phyloP scores from a whole-genome alignment of 306 rosid species.

The Castanea mollissima region DNA sequence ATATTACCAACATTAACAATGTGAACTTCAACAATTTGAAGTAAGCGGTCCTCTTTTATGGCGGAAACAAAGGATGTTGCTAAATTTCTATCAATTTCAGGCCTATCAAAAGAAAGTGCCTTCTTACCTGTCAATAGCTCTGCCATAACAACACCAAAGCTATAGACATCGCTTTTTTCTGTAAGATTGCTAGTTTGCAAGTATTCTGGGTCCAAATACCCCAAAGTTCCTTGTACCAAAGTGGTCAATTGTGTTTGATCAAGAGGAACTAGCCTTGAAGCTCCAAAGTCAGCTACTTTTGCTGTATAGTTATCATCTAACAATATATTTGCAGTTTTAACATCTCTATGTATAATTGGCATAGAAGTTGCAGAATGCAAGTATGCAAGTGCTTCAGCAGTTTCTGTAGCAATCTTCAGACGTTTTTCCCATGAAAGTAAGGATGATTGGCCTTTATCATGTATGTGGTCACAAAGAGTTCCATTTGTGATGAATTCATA shows the following conservation, averaged over 20 bases:
- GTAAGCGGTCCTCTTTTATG: slow-evolving; percentile 17
- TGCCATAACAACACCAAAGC: slow-evolving; percentile 42
- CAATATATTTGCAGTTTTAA: slow-evolving; percentile 44
- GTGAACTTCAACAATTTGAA: slow-evolving; percentile 26
- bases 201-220: slow-evolving; percentile 45
- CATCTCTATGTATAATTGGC: slow-evolving; percentile 53
- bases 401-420: slow-evolving; percentile 30
- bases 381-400: slow-evolving; percentile 37
- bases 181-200: slow-evolving; percentile 28
- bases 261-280: slow-evolving; percentile 38
- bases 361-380: slow-evolving; percentile 34
- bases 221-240: slow-evolving; percentile 51
- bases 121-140: slow-evolving; percentile 39
- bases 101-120: slow-evolving; percentile 15
- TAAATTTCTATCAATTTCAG: slow-evolving; percentile 22
- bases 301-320: slow-evolving; percentile 26
- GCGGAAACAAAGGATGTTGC: slow-evolving; percentile 22
- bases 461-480: slow-evolving; percentile 31
- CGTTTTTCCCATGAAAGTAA: slow-evolving; percentile 30
- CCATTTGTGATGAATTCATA: slow-evolving; percentile 42
- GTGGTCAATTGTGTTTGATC: slow-evolving; percentile 36
- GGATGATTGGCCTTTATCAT: background rate
- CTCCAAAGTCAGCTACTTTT: slow-evolving; percentile 49
- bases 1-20: slow-evolving; percentile 14
- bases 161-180: slow-evolving; percentile 52